Evolutionary conservation across 768 basidiomycete species (phyloP).

Genomic region (Mycena pura): DNA sequence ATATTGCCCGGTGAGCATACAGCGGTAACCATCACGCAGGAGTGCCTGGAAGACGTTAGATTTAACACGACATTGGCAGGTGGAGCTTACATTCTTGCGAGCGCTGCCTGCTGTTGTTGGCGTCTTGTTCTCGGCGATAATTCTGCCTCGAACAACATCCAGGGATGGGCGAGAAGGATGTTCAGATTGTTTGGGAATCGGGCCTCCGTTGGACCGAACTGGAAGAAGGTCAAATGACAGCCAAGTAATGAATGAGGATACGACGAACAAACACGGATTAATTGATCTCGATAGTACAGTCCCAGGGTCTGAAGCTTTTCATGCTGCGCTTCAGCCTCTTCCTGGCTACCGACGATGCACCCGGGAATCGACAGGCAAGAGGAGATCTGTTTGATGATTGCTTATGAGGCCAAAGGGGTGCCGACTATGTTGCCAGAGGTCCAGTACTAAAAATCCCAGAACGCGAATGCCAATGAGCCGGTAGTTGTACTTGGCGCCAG

Average conservation of each 20-base stretch:
- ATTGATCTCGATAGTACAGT: conserved; percentile 11
- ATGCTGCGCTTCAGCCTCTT: conserved; percentile 8
- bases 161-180: conserved; percentile 20
- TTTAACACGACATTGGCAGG: not conserved
- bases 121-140: not conserved
- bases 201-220: conserved; percentile 17
- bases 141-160: not conserved
- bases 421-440: conserved; percentile 15
- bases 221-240: not conserved
- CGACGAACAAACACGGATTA: conserved; percentile 23
- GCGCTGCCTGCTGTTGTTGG: conserved; percentile 5
- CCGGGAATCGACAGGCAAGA: not conserved
- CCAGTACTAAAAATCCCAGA: conserved; percentile 20
- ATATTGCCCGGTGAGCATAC: conserved; percentile 20
- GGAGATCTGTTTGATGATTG: not conserved
- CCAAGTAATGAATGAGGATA: not conserved
- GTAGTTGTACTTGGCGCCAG: conserved; percentile 15
- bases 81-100: not conserved
- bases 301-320: conserved; percentile 7
- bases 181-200: not conserved
- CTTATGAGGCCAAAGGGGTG: conserved; percentile 13
- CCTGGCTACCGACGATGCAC: not conserved
- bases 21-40: conserved; percentile 25
- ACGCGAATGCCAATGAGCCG: conserved; percentile 20
- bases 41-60: conserved; percentile 18